Evolutionary conservation across 495 filamentous ascomycete genomes (phyloP), one percentile per base, ranked within the genome.

Genomic region (Trichoderma virens): DNA sequence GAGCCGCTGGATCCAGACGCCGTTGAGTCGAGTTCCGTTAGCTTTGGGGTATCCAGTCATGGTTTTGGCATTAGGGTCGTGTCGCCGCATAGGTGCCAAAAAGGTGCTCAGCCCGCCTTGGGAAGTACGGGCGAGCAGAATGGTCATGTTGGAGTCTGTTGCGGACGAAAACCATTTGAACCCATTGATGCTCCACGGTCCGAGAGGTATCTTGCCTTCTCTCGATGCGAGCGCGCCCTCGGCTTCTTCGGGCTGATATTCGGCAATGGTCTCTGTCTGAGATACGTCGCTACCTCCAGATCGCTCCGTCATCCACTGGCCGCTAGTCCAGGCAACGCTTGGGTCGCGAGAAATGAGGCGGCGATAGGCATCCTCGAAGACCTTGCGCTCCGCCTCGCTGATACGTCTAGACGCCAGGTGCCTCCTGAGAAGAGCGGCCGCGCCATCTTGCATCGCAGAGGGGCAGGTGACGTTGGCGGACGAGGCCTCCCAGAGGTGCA

Each of bases 261-360:
- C 65, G 72, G 82, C 35, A 80, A 90, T 66, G 2, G 89, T 93
- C 71, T 93, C 89, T 0, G 86, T 90, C 56, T 79, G 82, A 7
- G 84, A 84, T 3, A 92, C 86, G 66, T 93, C 90, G 65, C 85
- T 88, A 2, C 89, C 89, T 8, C 89, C 89, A 0, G 80, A 74
- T n/a, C 89, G 81, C 68, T 92, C 89, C 0, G 90, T 92, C 90
- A 93, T 93, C 90, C 90, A 93, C 70, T 93, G 90, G 0, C 90
- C 89, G 34, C 82, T 86, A 5, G 89, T 92, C 89, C 89, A 92
- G 18, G 83, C 80, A n/a, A 74, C 65, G 8, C 70, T 65, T 3
- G 86, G 79, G 64, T 89, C 81, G 7, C 85, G 79, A 5, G 84
- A 85, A 30, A 78, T 83, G 11, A 75, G 70, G 27, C 71, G 74